Base-by-base conservation (phyloP, 768 basidiomycete species). In the Pisolithus tinctorius region DNA sequence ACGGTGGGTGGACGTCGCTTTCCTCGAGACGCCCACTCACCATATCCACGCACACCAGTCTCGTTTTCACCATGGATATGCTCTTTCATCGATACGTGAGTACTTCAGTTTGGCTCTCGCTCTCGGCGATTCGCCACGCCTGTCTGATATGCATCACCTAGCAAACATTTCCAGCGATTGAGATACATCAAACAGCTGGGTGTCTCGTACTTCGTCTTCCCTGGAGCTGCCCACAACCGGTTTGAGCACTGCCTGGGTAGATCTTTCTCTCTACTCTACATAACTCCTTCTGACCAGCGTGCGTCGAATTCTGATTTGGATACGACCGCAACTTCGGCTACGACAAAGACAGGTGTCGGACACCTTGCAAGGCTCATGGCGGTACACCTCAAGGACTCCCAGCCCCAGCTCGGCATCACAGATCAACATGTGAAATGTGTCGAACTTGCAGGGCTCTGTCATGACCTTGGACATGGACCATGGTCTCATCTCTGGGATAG, bases 401-500 rank as follows among this genome's bases (percentile, higher is more conserved):
- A 93, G 54, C 80, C 79, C 0, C 70, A 78, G 9, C 74, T 92
- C 1, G 69, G 67, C 0, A 88, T 92, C 51, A 83, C 81, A 0
- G 74, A 83, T 41, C 75, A 87, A 17, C 88, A 93, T 52, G 72
- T 91, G 29, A 73, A 75, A 46, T 92, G 90, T 52, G 83, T 92
- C 16, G 83, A 86, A 52, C 71, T 92, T 23, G 89, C 89, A 0
- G 90, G 88, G 0, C 71, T 91, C 3, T 90, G 88, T 51, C 90
- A 92, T 58, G 89, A 92, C 64, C 78, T 92, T 4, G 89, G 88
- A 0, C 89, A 91, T 59, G 90, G 90, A 0, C 89, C 89, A 0
- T 91, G 86, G 82, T 85, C 82, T 52, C 90, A 93, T 63, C 83
- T 92, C 7, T 93, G 86, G 84, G 89, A 93, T 55, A 68, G 70